phyloP scores from a whole-genome alignment of 768 basidiomycete species.

The Boletus sensibilis region DNA sequence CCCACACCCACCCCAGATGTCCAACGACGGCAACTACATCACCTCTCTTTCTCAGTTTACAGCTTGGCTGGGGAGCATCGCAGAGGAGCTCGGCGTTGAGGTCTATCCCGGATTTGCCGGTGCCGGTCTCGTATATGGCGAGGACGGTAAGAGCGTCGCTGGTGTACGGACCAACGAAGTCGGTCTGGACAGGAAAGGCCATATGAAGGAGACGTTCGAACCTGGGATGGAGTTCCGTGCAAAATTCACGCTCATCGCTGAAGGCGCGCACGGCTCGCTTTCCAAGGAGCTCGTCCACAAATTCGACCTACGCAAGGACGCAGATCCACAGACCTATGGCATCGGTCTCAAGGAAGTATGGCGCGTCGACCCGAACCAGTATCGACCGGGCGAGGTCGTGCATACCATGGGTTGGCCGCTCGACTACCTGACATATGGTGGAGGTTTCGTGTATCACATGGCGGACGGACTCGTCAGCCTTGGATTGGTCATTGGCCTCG shows the following conservation, averaged over 20 bases:
- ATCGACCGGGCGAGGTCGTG: conserved; percentile 73
- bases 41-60: conserved; percentile 86
- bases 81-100: conserved; percentile 87
- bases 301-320: conserved; percentile 65
- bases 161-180: conserved; percentile 95
- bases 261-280: conserved; percentile 92
- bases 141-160: conserved; percentile 38
- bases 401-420: conserved; percentile 97
- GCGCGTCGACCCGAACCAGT: conserved; percentile 66
- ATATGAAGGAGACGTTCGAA: conserved; percentile 85
- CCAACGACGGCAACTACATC: conserved; percentile 91
- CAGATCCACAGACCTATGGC: conserved; percentile 91
- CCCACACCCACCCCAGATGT: conserved; percentile 97
- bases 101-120: conserved; percentile 97
- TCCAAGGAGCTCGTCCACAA: conserved; percentile 74
- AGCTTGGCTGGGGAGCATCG: conserved; percentile 83
- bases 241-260: conserved; percentile 88
- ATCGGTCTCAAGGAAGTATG: conserved; percentile 98
- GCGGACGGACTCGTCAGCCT: conserved; percentile 84
- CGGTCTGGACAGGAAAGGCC: conserved; percentile 74
- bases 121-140: conserved; percentile 72
- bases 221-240: conserved; percentile 96
- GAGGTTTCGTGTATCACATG: conserved; percentile 96
- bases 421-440: conserved; percentile 73
- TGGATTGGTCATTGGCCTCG: conserved; percentile 90